Conservation (phyloP, 257 asterid species). For the Pogostemon cablin region DNA sequence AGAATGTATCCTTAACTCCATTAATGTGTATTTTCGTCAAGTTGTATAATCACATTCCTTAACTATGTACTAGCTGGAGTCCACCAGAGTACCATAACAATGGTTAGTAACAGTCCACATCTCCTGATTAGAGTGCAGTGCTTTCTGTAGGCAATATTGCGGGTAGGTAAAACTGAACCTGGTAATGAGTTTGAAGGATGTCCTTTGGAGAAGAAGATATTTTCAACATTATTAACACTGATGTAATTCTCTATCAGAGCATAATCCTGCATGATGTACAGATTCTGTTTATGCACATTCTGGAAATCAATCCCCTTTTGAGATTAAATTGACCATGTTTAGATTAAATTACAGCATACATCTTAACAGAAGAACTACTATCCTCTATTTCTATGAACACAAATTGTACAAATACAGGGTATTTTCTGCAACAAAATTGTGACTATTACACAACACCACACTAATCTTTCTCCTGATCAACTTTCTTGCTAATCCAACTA, state of each 20-base stretch:
- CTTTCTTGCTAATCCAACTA: conserved; percentile 89
- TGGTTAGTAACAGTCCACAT: conserved; percentile 43
- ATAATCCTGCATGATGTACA: conserved; percentile 39
- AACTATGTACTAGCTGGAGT: conserved; percentile 39
- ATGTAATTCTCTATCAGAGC: conserved; percentile 11
- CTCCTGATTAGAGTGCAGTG: conserved; percentile 45
- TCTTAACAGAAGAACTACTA: no score
- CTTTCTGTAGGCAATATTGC: conserved; percentile 41
- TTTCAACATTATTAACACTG: not conserved
- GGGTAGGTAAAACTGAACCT: conserved; percentile 31
- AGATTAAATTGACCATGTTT: not conserved
- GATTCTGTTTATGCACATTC: conserved; percentile 30
- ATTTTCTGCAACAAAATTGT: conserved; percentile 32
- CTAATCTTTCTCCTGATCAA: conserved; percentile 54
- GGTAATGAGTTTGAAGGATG: not conserved
- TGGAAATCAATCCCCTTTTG: not conserved
- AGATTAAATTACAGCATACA: no score
- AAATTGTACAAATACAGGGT: not conserved
- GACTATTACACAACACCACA: conserved; percentile 17
- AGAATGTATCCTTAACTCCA: conserved; percentile 59
- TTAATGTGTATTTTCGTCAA: not conserved
- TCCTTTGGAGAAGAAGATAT: not conserved
- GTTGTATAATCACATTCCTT: conserved; percentile 35
- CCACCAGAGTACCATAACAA: conserved; percentile 42
- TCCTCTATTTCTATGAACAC: not conserved